Evolutionary conservation across 768 basidiomycete species (phyloP).

Genomic region (Trametes villosa): DNA sequence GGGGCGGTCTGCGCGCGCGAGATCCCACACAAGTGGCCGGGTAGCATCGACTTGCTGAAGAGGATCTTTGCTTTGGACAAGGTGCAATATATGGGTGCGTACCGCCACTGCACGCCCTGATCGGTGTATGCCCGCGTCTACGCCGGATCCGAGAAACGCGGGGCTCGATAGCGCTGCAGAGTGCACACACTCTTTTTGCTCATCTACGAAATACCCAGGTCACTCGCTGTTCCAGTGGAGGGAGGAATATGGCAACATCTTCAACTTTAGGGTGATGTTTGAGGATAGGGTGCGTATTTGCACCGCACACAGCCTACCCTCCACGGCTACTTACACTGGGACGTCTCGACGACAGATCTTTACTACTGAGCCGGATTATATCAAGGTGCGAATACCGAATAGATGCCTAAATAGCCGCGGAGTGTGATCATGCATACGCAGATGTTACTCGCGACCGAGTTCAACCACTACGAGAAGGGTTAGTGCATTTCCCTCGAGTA

Average conservation of each 20-base stretch:
- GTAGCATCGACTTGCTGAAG: conserved; percentile 23
- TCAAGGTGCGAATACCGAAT: conserved; percentile 38
- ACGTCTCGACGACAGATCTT: conserved; percentile 42
- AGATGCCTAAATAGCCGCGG: background rate
- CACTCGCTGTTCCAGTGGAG: conserved; percentile 11
- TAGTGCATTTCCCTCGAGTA: conserved; percentile 19
- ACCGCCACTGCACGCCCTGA: background rate
- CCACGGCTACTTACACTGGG: no score
- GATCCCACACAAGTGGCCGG: conserved; percentile 19
- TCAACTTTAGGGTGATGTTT: conserved; percentile 38
- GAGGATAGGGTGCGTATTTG: conserved; percentile 42
- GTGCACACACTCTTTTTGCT: no score
- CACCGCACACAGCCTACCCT: no score
- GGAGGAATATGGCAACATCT: conserved; percentile 24
- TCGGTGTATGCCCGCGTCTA: background rate
- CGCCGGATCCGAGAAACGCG: no score
- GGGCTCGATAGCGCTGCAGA: no score
- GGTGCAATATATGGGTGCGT: conserved; percentile 17
- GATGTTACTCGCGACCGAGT: conserved; percentile 51
- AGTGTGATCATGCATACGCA: conserved; percentile 21
- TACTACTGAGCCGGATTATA: conserved; percentile 52
- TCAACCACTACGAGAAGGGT: conserved; percentile 48
- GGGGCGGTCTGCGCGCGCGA: conserved; percentile 22
- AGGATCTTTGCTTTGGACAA: conserved; percentile 12
- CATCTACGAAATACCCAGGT: no score